phyloP scores from a whole-genome alignment of 2,329 filamentous ascomycete genomes.

The Pyrenochaeta sp. region DNA sequence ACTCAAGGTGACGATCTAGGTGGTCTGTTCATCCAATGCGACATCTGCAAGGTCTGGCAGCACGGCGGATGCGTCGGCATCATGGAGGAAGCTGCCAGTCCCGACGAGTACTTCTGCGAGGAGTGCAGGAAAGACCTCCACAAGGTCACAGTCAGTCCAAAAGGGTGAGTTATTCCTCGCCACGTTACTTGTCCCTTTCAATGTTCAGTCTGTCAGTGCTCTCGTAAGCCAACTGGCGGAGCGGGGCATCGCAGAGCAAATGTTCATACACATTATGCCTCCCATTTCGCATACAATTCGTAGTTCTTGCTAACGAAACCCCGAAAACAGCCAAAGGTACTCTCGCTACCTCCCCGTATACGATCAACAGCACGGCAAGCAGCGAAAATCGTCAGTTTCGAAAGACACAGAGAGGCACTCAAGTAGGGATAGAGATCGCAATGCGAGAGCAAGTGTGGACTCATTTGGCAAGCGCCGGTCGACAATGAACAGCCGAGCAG shows the following conservation, averaged over 20 bases:
- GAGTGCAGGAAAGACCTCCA: slow-evolving; percentile 92
- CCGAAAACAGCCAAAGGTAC: slow-evolving; percentile 63
- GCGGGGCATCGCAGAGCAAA: not conserved
- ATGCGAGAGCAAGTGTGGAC: slow-evolving; percentile 63
- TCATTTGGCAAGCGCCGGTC: slow-evolving; percentile 83
- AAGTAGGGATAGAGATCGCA: slow-evolving; percentile 63
- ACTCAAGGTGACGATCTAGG: slow-evolving; percentile 76
- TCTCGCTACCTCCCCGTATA: slow-evolving; percentile 71
- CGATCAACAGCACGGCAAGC: slow-evolving; percentile 59
- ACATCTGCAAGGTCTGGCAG: slow-evolving; percentile 98
- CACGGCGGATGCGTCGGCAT: slow-evolving; percentile 98
- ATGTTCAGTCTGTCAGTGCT: not conserved
- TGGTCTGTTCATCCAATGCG: slow-evolving; percentile 97
- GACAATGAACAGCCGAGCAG: slow-evolving; percentile 97
- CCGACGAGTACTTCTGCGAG: slow-evolving; percentile 98
- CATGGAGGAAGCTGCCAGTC: slow-evolving; percentile 89
- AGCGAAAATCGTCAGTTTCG: slow-evolving; percentile 70
- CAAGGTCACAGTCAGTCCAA: slow-evolving; percentile 78
- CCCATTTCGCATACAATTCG: not conserved
- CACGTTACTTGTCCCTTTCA: slow-evolving; percentile 15
- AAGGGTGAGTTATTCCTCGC: slow-evolving; percentile 73
- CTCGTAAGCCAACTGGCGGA: not conserved
- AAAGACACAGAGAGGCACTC: slow-evolving; percentile 68
- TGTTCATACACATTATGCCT: not conserved
- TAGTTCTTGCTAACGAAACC: slow-evolving; percentile 7